These are phyloP conservation scores for Neocatenulostroma microsporum DNA, from an alignment of 2,329 filamentous ascomycete genomes.

Conservation along the genomic window DNA sequence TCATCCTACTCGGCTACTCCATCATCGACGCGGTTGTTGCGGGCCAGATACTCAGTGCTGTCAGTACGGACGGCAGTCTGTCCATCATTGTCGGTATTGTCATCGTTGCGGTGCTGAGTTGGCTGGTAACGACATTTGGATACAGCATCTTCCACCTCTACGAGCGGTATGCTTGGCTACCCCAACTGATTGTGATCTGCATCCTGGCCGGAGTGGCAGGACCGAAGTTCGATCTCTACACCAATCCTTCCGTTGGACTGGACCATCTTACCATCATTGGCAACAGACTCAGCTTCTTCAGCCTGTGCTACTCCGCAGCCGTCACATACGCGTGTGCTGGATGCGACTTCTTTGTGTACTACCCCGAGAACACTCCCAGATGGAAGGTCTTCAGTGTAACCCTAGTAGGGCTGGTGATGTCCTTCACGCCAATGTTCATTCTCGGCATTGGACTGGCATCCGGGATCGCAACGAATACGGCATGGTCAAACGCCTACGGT, in stretches of 20 bases:
- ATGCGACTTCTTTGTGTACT: conserved; percentile 64
- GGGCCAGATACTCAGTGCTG: conserved; percentile 60
- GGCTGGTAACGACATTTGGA: conserved; percentile 59
- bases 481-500: conserved; percentile 52
- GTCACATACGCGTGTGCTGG: conserved; percentile 57
- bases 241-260: conserved; percentile 45
- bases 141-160: conserved; percentile 62
- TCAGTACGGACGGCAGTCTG: conserved; percentile 51
- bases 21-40: conserved; percentile 44
- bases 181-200: conserved; percentile 53
- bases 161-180: conserved; percentile 60
- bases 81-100: conserved; percentile 60
- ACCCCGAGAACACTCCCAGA: conserved; percentile 46
- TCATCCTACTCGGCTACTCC: conserved; percentile 44
- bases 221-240: conserved; percentile 48
- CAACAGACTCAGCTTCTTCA: conserved; percentile 61
- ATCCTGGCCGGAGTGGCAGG: conserved; percentile 57
- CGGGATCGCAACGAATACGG: conserved; percentile 44
- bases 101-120: conserved; percentile 55
- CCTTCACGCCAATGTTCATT: conserved; percentile 55
- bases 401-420: conserved; percentile 48
- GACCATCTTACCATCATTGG: conserved; percentile 44
- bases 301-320: conserved; percentile 56
- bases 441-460: conserved; percentile 56
- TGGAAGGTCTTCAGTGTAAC: conserved; percentile 51